phyloP scores from a whole-genome alignment of 257 asterid genomes.

The Penstemon newberryi region DNA sequence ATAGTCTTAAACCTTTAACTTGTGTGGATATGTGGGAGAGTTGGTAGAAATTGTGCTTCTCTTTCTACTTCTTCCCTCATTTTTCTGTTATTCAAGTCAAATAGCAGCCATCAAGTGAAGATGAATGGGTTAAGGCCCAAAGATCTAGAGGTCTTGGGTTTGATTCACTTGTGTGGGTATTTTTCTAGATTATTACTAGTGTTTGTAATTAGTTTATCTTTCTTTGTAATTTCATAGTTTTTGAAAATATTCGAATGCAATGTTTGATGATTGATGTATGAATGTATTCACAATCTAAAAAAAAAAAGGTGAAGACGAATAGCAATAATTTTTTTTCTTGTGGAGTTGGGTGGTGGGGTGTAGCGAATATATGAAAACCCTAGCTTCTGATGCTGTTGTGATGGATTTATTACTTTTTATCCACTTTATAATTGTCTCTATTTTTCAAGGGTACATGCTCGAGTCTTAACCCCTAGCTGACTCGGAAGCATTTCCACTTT shows the following conservation, averaged over 20 bases:
- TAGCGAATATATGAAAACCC: neutral
- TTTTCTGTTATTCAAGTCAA: neutral
- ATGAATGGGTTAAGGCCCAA: neutral
- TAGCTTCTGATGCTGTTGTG: constrained; percentile 14
- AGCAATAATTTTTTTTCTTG: neutral
- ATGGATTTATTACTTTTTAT: neutral
- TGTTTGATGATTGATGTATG: no score
- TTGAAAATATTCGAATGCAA: no score
- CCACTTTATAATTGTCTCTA: neutral
- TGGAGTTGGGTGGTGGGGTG: neutral
- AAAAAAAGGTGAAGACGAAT: neutral
- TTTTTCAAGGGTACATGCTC: constrained; percentile 9
- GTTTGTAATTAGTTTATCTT: no score
- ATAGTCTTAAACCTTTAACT: neutral
- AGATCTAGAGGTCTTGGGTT: no score
- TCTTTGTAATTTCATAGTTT: no score
- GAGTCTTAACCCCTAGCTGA: constrained; percentile 1
- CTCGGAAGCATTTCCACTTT: constrained; percentile 8
- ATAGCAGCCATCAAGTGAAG: neutral
- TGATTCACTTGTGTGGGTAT: no score
- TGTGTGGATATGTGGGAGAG: neutral
- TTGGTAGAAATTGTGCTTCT: neutral
- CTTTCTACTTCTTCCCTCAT: neutral
- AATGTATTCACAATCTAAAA: no score
- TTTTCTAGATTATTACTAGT: no score